Percentiles rank a stretch among this genome's conserved stretches.
These are phyloP conservation scores for Hypoxylon sp. DNA, from an alignment of 2,329 filamentous ascomycete genomes.

Conservation along the genomic window DNA sequence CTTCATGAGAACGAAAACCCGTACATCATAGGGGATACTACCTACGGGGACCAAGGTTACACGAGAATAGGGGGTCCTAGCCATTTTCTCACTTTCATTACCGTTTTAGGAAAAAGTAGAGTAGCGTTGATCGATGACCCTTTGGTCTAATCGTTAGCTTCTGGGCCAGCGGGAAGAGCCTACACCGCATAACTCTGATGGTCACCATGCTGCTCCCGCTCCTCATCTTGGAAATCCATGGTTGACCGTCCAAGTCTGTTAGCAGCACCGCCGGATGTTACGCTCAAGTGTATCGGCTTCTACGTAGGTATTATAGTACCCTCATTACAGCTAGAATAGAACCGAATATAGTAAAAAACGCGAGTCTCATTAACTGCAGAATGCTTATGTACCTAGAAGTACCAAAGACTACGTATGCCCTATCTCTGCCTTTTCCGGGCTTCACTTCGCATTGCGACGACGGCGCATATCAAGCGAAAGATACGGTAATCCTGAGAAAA, in stretches of 20 bases:
- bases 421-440: not conserved
- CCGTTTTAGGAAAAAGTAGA: conserved; percentile 18
- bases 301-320: not conserved
- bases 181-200: not conserved
- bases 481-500: not conserved
- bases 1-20: not conserved
- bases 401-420: not conserved
- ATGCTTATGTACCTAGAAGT: not conserved
- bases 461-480: not conserved
- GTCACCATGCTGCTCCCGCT: not conserved
- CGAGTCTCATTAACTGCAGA: not conserved
- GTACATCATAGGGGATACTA: not conserved
- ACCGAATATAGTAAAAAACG: not conserved
- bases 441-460: not conserved
- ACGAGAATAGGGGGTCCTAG: not conserved
- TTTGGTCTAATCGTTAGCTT: not conserved
- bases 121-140: not conserved
- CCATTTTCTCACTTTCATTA: conserved; percentile 24
- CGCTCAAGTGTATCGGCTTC: not conserved
- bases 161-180: not conserved
- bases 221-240: not conserved
- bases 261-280: not conserved
- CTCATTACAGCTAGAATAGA: not conserved
- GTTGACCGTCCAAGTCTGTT: not conserved
- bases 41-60: not conserved